A percentile compares a stretch with the other conserved stretches of the same genome.
Evolutionary conservation across 768 basidiomycete species (phyloP).

Genomic region (Guyanaporus albipodus): DNA sequence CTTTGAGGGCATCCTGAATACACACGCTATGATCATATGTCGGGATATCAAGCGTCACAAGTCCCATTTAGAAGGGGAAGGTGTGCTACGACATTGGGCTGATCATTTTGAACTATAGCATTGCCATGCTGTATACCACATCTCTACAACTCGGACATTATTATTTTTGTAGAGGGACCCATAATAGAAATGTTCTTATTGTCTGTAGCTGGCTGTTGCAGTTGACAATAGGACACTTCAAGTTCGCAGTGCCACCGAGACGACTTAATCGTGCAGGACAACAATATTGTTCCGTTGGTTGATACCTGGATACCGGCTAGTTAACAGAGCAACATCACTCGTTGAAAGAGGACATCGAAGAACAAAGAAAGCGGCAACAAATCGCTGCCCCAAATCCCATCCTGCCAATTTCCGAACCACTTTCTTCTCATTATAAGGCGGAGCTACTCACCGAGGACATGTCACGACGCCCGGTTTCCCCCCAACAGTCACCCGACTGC

Average conservation of each 20-base stretch:
- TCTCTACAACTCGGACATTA: neutral
- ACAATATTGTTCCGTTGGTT: conserved; percentile 9
- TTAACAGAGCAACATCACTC: neutral
- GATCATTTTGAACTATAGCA: conserved; percentile 48
- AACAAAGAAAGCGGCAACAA: conserved; percentile 6
- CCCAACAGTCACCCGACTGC: neutral
- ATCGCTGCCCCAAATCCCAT: neutral
- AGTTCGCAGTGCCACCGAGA: conserved; percentile 1
- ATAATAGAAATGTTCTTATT: too few species aligned
- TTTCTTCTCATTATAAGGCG: conserved; percentile 13
- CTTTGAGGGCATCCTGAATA: conserved; percentile 54
- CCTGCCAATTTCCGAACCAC: neutral
- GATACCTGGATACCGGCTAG: conserved; percentile 9
- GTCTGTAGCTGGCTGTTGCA: too few species aligned
- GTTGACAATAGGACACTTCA: conserved; percentile 5
- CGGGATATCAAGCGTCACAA: conserved; percentile 62
- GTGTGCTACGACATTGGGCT: conserved; percentile 70
- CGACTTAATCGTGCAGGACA: conserved; percentile 1
- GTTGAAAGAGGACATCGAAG: neutral
- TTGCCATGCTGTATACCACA: neutral
- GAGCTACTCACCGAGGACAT: neutral
- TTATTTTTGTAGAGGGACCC: neutral
- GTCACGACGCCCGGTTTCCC: neutral
- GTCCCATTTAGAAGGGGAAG: conserved; percentile 56
- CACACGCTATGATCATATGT: conserved; percentile 70